Percentiles rank a stretch among this genome's conserved stretches.
Evolutionary conservation across 495 filamentous ascomycete genomes (phyloP).

Genomic region (Daldinia bambusicola): DNA sequence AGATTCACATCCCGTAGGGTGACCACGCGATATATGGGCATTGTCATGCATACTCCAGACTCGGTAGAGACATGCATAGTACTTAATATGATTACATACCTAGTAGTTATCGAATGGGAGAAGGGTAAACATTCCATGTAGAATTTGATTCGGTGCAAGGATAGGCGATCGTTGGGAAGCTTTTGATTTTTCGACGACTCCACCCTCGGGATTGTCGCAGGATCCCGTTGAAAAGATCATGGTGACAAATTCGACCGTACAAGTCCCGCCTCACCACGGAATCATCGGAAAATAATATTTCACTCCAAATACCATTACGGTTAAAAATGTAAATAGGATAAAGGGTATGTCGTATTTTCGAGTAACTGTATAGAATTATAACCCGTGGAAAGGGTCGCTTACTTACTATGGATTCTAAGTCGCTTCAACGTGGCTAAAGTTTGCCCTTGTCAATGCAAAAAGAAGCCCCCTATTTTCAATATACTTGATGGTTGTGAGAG

Average conservation of each 20-base stretch:
- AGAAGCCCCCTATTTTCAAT: slow-evolving; percentile 8
- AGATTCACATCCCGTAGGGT: background rate
- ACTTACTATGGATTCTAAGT: slow-evolving; percentile 14
- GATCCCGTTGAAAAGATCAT: slow-evolving; percentile 12
- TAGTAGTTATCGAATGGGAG: slow-evolving; percentile 19
- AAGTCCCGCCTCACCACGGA: background rate
- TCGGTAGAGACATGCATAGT: slow-evolving; percentile 3
- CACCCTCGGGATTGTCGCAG: slow-evolving; percentile 36
- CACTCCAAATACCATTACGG: background rate
- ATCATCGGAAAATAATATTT: background rate
- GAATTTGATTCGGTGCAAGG: slow-evolving; percentile 27
- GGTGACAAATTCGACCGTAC: slow-evolving; percentile 3
- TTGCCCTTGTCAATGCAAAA: slow-evolving; percentile 11
- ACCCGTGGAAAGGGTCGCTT: slow-evolving; percentile 10
- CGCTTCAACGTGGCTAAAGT: slow-evolving; percentile 13
- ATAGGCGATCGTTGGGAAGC: slow-evolving; percentile 22
- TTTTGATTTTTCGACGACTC: slow-evolving; percentile 25
- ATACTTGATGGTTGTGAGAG: background rate
- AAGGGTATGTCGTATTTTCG: background rate
- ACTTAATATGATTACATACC: slow-evolving; percentile 11
- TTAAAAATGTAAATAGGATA: background rate
- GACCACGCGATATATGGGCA: background rate
- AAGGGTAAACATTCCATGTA: slow-evolving; percentile 5
- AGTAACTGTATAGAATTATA: background rate
- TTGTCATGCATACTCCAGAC: slow-evolving; percentile 1